Base-by-base conservation (phyloP, 2,329 filamentous ascomycete species). In the Fusarium temperatum region DNA sequence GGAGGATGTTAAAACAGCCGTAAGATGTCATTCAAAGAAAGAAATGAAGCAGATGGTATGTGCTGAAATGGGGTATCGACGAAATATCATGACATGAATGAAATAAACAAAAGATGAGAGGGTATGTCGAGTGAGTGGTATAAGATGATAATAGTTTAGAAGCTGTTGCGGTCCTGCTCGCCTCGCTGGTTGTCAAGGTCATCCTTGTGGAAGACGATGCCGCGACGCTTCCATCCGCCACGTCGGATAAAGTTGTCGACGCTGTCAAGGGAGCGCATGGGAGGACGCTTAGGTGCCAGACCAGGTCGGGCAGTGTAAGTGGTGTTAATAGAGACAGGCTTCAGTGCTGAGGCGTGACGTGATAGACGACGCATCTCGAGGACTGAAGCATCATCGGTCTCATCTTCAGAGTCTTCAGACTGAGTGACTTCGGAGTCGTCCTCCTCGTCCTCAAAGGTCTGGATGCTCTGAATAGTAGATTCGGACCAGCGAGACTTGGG, bases 171-270 rank as follows among this genome's bases (percentile, higher is more conserved):
- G 47, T 78, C 74, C 51, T 53, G 48, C 14, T 75, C 64, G 53
- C 38, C 45, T 45, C 68, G 68, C 35, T 63, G 53, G 44, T 56
- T 57, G 36, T 82, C 81, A 24, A 83, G 74, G 39, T 83, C 82
- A 35, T 83, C 78, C 38, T 78, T 71, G 63, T 82, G 77, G 64
- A 85, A 85, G 77, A 85, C 78, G 47, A 85, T 81, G 56, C 83
- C 84, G 18, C 83, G 79, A 62, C 84, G 79, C 80, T 85, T 85
- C 84, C 83, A 85, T 39, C 84, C 83, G 42, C 83, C 82, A 22
- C 82, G 82, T 79, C 84, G 84, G 72, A 84, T 80, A 41, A 83
- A 83, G 73, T 85, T 79, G 54, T 85, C 83, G 72, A 85, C 80
- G 66, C 78, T 81, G 75, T 83, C 82, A 54, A 82, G 76, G 15